phyloP scores from a whole-genome alignment of 208 protist species.

The Trypanosoma boissoni region DNA sequence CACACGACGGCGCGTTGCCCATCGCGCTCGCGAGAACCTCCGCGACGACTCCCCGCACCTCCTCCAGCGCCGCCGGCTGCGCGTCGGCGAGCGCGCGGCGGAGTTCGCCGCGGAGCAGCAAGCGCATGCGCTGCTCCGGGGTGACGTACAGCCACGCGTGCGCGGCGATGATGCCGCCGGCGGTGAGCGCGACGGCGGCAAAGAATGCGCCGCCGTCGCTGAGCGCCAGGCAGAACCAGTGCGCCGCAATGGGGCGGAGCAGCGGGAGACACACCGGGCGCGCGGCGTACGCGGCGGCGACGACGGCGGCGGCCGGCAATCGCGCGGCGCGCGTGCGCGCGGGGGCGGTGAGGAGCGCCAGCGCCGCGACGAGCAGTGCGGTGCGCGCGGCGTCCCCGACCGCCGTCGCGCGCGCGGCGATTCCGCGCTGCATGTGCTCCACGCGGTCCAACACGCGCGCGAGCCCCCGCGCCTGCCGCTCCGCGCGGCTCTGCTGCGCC shows the following conservation, averaged over 20 bases:
- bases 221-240: slow-evolving; percentile 7
- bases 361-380: slow-evolving; percentile 14
- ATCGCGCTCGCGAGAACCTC: slow-evolving; percentile 4
- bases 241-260: background rate
- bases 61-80: slow-evolving; percentile 6
- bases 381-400: slow-evolving; percentile 22
- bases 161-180: slow-evolving; percentile 21
- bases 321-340: slow-evolving; percentile 47
- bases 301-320: slow-evolving; percentile 40
- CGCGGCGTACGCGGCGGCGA: slow-evolving; percentile 26
- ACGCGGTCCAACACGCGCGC: slow-evolving; percentile 43
- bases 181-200: slow-evolving; percentile 13
- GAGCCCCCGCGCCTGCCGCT: slow-evolving; percentile 48
- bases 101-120: slow-evolving; percentile 41
- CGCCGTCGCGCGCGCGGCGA: slow-evolving; percentile 35
- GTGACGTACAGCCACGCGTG: slow-evolving; percentile 27
- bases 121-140: slow-evolving; percentile 22
- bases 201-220: slow-evolving; percentile 31
- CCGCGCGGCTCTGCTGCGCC: slow-evolving; percentile 38
- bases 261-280: slow-evolving; percentile 32
- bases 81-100: slow-evolving; percentile 20
- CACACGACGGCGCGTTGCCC: background rate
- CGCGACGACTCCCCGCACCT: slow-evolving; percentile 5
- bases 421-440: slow-evolving; percentile 37
- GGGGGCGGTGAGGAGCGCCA: slow-evolving; percentile 41